Conservation (phyloP, 2,329 filamentous ascomycete genomes). For the Fusarium sp. region DNA sequence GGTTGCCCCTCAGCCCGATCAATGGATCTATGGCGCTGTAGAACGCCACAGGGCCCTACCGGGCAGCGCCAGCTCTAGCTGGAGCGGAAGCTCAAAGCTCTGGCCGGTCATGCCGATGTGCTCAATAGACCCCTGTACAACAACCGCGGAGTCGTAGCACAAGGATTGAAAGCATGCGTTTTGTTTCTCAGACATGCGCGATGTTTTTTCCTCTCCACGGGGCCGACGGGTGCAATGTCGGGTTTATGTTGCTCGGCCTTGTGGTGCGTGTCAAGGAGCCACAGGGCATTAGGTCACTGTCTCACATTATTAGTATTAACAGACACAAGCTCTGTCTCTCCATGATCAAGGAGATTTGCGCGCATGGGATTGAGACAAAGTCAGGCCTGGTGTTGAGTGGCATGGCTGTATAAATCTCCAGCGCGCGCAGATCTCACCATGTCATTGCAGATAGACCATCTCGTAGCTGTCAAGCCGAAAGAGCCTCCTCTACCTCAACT, state of each 20-base stretch:
- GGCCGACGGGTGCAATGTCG: not conserved
- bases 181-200: not conserved
- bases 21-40: not conserved
- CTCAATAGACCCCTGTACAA: not conserved
- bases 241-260: not conserved
- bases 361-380: not conserved
- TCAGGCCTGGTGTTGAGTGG: not conserved
- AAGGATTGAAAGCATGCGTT: not conserved
- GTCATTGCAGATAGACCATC: not conserved
- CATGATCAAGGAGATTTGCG: not conserved
- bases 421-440: not conserved
- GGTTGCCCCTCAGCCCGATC: not conserved
- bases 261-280: not conserved
- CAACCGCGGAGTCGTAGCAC: not conserved
- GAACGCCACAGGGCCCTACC: too few relatives aligned
- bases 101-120: not conserved
- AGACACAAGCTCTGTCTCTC: not conserved
- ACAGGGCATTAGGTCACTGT: not conserved
- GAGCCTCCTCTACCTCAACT: not conserved
- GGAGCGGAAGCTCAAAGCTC: not conserved
- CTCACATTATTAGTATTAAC: not conserved
- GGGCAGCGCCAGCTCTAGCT: not conserved
- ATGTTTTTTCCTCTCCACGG: not conserved
- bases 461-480: not conserved
- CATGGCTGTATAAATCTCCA: not conserved